These are phyloP conservation scores for Sisymbrium irio DNA, from an alignment of 345 rosid species.

Conservation along the genomic window DNA sequence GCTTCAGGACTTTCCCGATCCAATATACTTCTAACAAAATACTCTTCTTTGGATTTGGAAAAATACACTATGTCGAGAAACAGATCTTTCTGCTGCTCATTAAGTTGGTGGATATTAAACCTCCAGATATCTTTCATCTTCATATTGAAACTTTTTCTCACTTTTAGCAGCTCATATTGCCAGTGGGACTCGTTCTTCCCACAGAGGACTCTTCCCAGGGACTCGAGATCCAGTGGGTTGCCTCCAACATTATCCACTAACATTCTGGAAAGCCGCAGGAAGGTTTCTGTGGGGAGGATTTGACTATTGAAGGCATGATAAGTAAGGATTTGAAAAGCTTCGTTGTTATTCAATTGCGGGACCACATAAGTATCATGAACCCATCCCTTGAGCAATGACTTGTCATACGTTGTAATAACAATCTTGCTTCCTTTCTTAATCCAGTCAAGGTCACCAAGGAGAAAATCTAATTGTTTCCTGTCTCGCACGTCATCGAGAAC, in stretches of 20 bases:
- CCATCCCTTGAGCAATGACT: background rate
- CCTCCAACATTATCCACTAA: too few relatives aligned
- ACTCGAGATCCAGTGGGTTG: too few relatives aligned
- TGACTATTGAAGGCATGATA: background rate
- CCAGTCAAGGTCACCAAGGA: background rate
- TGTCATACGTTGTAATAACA: background rate
- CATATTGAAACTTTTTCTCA: background rate
- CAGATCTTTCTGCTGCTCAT: background rate
- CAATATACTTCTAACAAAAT: background rate
- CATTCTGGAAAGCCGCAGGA: too few relatives aligned
- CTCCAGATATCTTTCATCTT: background rate
- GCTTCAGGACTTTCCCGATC: background rate
- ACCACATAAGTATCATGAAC: background rate
- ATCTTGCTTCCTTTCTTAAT: conserved; percentile 7
- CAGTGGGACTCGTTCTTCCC: background rate
- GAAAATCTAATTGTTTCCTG: background rate
- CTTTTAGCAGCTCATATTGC: background rate
- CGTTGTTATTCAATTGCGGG: background rate
- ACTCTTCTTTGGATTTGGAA: background rate
- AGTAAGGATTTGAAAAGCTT: background rate
- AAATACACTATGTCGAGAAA: conserved; percentile 40
- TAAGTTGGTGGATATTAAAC: background rate
- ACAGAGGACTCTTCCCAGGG: too few relatives aligned
- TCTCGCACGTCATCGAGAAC: conserved; percentile 11
- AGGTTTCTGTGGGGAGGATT: too few relatives aligned